phyloP scores from a whole-genome alignment of 2,329 filamentous ascomycete species.

The Balansia obtecta region DNA sequence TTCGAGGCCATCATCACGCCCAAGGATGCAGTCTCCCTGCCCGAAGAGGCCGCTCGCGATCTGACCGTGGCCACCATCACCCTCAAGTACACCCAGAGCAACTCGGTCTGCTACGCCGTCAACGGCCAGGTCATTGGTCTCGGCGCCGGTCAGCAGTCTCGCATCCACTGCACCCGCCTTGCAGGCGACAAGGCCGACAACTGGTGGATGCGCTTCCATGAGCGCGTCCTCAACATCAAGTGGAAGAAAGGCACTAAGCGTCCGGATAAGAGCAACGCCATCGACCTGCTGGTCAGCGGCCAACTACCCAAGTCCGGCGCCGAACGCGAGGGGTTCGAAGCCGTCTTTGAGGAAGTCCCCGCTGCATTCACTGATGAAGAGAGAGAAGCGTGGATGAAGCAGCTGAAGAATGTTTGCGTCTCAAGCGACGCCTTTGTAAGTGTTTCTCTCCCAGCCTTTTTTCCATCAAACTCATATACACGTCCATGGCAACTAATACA shows the following conservation, averaged over 20 bases:
- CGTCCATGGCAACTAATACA: background rate
- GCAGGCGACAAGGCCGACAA: constrained; percentile 98
- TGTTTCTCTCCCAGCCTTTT: constrained; percentile 12
- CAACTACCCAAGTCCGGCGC: constrained; percentile 72
- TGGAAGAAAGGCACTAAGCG: constrained; percentile 98
- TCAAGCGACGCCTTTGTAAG: constrained; percentile 92
- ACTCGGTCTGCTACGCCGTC: constrained; percentile 94
- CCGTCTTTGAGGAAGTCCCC: constrained; percentile 82
- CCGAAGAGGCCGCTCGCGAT: constrained; percentile 75
- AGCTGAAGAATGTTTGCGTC: constrained; percentile 71
- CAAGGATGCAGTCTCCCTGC: constrained; percentile 60
- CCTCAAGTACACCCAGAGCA: constrained; percentile 97
- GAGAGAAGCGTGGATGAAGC: constrained; percentile 71
- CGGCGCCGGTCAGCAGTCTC: constrained; percentile 90
- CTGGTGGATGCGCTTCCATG: constrained; percentile 99
- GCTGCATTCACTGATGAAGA: constrained; percentile 71
- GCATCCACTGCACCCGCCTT: constrained; percentile 95
- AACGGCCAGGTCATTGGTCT: constrained; percentile 91
- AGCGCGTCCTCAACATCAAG: constrained; percentile 73
- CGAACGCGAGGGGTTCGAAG: constrained; percentile 79
- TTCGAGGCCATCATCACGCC: constrained; percentile 81
- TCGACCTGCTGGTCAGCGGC: constrained; percentile 87
- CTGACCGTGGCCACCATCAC: constrained; percentile 92
- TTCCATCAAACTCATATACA: background rate
- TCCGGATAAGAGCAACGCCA: constrained; percentile 94